Base-by-base conservation (phyloP, 345 rosid genomes). In the Arabis hirsuta region DNA sequence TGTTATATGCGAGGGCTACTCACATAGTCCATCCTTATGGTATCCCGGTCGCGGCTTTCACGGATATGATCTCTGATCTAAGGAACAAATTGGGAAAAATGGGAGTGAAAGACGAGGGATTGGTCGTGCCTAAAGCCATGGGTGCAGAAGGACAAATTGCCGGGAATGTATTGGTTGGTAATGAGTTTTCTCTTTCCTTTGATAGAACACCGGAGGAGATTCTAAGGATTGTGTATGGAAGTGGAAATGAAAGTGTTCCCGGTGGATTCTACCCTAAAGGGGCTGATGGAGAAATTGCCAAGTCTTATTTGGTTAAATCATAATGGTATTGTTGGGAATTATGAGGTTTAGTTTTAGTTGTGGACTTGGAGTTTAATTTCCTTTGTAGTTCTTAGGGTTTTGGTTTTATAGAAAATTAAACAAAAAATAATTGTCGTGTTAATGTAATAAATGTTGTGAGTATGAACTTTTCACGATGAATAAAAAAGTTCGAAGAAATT, bases 231-330 rank as follows among this genome's bases (percentile, higher is more conserved):
- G 88, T 86, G 4, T 85, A 88, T 65, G 91, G 91, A 43, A 78
- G 81, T 29, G 91, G 96, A 20, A 73, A 85, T 29, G 91, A 82
- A 39, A 65, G 47, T 42, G 42, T 60, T 16, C 82, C 86, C 2
- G 91, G 90, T 12, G 90, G 96, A 4, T 90, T 90, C 76, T 86
- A 66, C 36, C 96, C 94, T 12, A 74, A 76, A 11, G 96, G 91
- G 48, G 94, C 73, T 48, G 46, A 79, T 67, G 94, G 94, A 9
- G 72, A 72, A 0, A 82, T 90, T 60, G 94, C 96, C 10, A 79
- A 39, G 53, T 79, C 81, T 20, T 47, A 82, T 57, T 71, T 87
- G 54, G 65, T 4, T 54, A 34, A 6, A 34, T 7, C 42, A 43
- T 13, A 27, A 66, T 53, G 5, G 12, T 38, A 50, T 4, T 1